Evolutionary conservation across 2,329 filamentous ascomycete genomes (phyloP).

Genomic region (Exophiala spinifera): DNA sequence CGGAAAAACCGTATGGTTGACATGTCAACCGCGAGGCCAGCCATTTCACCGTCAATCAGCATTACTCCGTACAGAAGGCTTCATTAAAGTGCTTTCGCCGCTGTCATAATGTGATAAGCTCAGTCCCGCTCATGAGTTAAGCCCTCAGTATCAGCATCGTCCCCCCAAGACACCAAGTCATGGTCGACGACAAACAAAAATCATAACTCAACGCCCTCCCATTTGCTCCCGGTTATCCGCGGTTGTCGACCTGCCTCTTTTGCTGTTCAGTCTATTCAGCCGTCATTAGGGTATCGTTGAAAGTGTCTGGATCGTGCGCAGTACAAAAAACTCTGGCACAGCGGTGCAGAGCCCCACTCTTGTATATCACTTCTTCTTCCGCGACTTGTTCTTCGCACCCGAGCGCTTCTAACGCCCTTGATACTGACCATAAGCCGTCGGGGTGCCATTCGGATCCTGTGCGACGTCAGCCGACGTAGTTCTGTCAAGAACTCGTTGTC

Average conservation of each 20-base stretch:
- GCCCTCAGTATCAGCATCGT: no score
- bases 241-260: constrained; percentile 3
- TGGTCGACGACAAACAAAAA: background rate
- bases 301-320: background rate
- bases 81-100: no score
- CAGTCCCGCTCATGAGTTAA: no score
- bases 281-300: constrained; percentile 24
- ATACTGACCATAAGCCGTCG: constrained; percentile 13
- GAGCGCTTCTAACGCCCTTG: constrained; percentile 10
- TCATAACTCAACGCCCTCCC: background rate
- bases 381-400: background rate
- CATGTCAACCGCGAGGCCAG: no score
- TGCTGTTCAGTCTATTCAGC: constrained; percentile 6
- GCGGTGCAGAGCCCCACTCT: no score
- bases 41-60: no score
- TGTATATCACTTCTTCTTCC: background rate
- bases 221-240: background rate
- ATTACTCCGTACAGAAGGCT: no score
- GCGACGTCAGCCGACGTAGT: constrained; percentile 1
- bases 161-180: no score
- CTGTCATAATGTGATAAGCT: no score
- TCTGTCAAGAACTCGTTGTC: constrained; percentile 4
- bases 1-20: no score
- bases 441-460: constrained; percentile 16
- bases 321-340: background rate